Conservation (phyloP, 2,329 filamentous ascomycete genomes). For the Monilinia fructicola region DNA sequence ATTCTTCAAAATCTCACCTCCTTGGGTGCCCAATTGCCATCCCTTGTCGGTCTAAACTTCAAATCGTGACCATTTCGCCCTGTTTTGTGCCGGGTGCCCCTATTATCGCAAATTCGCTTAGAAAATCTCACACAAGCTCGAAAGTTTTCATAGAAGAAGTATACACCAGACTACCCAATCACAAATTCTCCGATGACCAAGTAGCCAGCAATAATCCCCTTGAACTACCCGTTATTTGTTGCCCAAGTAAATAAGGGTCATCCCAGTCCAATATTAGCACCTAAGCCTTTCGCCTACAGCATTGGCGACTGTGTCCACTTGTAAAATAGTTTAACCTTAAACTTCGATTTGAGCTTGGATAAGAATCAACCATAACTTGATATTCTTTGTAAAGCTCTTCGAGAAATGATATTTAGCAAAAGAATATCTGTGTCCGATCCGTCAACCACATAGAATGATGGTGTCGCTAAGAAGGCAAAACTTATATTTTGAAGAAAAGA, state of each 20-base stretch:
- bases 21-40: slow-evolving; percentile 69
- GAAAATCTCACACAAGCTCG: background rate
- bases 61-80: slow-evolving; percentile 80
- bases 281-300: slow-evolving; percentile 75
- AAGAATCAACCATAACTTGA: slow-evolving; percentile 81
- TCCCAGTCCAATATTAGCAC: slow-evolving; percentile 85
- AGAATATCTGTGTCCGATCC: slow-evolving; percentile 83
- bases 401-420: slow-evolving; percentile 83
- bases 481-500: background rate
- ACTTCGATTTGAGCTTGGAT: slow-evolving; percentile 85
- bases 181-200: slow-evolving; percentile 85
- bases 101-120: slow-evolving; percentile 21
- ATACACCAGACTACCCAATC: slow-evolving; percentile 74
- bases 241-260: slow-evolving; percentile 83
- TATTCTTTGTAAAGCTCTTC: slow-evolving; percentile 83
- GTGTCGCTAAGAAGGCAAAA: slow-evolving; percentile 67
- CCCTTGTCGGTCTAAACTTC: slow-evolving; percentile 72
- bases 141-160: background rate
- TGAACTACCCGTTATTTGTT: slow-evolving; percentile 74
- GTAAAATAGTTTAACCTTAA: slow-evolving; percentile 75
- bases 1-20: slow-evolving; percentile 63
- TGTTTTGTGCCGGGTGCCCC: slow-evolving; percentile 74
- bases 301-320: slow-evolving; percentile 74
- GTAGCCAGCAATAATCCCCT: slow-evolving; percentile 91
- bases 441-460: slow-evolving; percentile 74